Evolutionary conservation across 1,139 yeast species (phyloP), one percentile per base, ranked within the genome.

Genomic region (Hyphopichia burtonii): DNA sequence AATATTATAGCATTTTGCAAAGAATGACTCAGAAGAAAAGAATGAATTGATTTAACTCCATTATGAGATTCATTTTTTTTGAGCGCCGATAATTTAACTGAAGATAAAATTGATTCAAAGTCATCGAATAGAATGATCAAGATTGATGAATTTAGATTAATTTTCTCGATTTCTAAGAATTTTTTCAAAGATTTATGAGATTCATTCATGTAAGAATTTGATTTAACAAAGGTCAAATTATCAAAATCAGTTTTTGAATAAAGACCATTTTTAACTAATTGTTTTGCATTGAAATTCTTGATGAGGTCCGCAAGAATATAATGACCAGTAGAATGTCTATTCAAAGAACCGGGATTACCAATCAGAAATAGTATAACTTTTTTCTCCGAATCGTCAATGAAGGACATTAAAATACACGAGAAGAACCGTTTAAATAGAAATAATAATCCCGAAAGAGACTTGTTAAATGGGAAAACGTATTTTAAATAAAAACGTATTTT

Each of bases 311-410:
- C 58, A n/a, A 71, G 57, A 36, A 61, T 63, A 39, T 55, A 50
- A 46, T 72, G 76, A 7, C 77, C 77, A 2, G 62, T 56, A 0
- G 76, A 71, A 43, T 72, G 78, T 12, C 77, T 54, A 22, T 55
- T 64, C 15, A 59, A 50, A 1, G 66, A 62, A 0, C 76, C 76
- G 1, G 77, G 77, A 47, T 72, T 72, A 2, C 78, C 77, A 23
- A 72, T 58, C 5, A 76, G 70, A 44, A 69, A 65, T 22, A 71
- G 44, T 1, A 68, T 56, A 10, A 66, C 11, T 31, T 31, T 16
- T 8, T 31, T 31, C 12, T 16, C 19, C 5, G 4, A 16, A 31
- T 16, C 34, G 12, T 25, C 28, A 5, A 25, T 11, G 23, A 9
- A 7, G 9, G 6, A 7, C 23, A 22, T n/a, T n/a, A n/a, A n/a